Evolutionary conservation across 352 stramenopile genomes (phyloP).

Genomic region (Phytopythium cucurbitacearum): DNA sequence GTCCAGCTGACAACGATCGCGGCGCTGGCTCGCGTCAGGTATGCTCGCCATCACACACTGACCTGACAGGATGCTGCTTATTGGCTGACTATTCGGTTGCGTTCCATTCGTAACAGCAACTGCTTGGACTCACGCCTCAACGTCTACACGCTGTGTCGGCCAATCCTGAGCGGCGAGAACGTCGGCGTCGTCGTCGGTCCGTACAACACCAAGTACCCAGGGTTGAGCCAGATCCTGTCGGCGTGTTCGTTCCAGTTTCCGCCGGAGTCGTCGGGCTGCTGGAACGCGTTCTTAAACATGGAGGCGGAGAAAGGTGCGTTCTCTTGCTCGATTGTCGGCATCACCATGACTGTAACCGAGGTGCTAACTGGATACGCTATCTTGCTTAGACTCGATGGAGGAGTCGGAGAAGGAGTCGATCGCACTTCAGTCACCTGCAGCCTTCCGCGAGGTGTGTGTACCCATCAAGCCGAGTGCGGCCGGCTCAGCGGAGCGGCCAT

Average conservation of each 20-base stretch:
- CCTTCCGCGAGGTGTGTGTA: constrained; percentile 67
- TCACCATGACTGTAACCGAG: not conserved
- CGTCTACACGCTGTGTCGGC: constrained; percentile 87
- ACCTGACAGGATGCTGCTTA: not conserved
- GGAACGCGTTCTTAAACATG: constrained; percentile 67
- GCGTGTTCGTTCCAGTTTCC: constrained; percentile 40
- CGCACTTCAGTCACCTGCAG: constrained; percentile 45
- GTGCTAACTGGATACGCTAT: not conserved
- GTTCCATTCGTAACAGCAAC: constrained; percentile 66
- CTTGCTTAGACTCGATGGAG: constrained; percentile 19
- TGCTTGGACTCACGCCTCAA: constrained; percentile 91
- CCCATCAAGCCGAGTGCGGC: constrained; percentile 48
- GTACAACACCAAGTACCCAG: constrained; percentile 95
- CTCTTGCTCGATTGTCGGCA: not conserved
- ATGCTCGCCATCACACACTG: not conserved
- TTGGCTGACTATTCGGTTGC: not conserved
- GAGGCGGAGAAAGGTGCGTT: constrained; percentile 55
- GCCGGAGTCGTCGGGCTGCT: constrained; percentile 45
- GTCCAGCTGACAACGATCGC: constrained; percentile 86
- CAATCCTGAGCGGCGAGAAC: constrained; percentile 95
- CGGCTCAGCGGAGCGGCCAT: constrained; percentile 53
- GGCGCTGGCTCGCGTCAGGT: constrained; percentile 86
- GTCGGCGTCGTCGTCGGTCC: constrained; percentile 92
- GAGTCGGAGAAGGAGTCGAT: constrained; percentile 55
- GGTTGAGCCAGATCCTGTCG: constrained; percentile 74